Evolutionary conservation across 2,329 filamentous ascomycete genomes (phyloP), one percentile per base, ranked within the genome.

Genomic region (Stemphylium vesicarium): DNA sequence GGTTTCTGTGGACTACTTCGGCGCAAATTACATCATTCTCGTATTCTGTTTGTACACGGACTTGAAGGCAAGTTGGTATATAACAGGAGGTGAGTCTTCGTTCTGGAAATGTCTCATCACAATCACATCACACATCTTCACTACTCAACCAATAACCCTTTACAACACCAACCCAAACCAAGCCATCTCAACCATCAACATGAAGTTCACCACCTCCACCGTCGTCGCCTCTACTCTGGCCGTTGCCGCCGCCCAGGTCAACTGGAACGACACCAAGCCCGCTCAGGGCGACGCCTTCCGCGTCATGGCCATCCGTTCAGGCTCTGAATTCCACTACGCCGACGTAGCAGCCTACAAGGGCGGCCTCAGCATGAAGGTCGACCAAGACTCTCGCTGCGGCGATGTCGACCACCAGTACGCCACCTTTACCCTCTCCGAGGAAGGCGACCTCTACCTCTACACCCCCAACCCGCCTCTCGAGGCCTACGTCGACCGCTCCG

Each of bases 401-500:
- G 29, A n/a, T 15, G 26, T 61, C 37, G 71, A 78, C 57, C 71
- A 64, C 37, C 71, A 78, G 57, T 71, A 64, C 31, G 84, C 83
- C 47, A 83, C 79, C 39, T 84, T 87, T 71, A 74, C 74, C 59
- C 70, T 86, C 62, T 46, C 77, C 33, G 8, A 47, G 5, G 74
- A 81, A 37, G 57, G 60, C 51, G 75, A 75, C 41, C 77, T 70
- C 12, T 80, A 71, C 69, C 78, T 88, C 32, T 85, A 80, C 72
- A 78, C 77, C 42, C 58, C 66, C 26, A 73, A 73, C 24, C 75
- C 71, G 4, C 72, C 74, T 2, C 84, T 86, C 74, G 74, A 81
- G 64, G 55, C 83, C 45, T 86, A 68, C 59, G 80, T 81, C 40
- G 84, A 87, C 70, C 80, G 81, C 46, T 84, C 81, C 42, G 84